Base-by-base conservation (phyloP, 305 asterid genomes). In the Ilex paraguariensis region DNA sequence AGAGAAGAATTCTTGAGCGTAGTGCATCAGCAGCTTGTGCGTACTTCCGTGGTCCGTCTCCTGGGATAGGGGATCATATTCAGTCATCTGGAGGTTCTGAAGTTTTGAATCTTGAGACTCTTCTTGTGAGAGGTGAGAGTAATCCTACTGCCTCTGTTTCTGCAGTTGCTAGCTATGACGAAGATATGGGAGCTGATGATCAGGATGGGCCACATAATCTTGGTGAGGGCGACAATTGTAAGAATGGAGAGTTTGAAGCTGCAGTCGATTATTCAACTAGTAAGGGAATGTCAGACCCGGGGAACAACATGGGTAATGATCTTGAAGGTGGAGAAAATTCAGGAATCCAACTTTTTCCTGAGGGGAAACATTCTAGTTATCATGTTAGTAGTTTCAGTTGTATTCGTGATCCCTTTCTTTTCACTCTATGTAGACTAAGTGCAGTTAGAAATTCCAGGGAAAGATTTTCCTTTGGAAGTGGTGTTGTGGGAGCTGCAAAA, bases 21-120 rank as follows among this genome's bases (percentile, higher is more conserved):
- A 90, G 99, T 82, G 92, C 99, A 63, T 77, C 82, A 61, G 93
- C 95, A 31, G 99, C 95, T 61, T 70, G 71, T 73, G 76, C 71
- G 66, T 90, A 75, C 77, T 88, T 83, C 57, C 71, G 73, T 63
- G 75, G 78, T 60, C 73, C 69, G 60, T 77, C 81, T 59, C 57
- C 52, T 44, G 77, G 63, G 61, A 60, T 72, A 64, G 79, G 76
- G 65, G 80, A 63, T 67, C 56, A 62, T 73, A 62, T 72, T 48
- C 66, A 61, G 59, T 77, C 78, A 66, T 73, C 81, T 69, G 80
- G 66, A 57, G 70, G 54, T 72, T 63, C 45, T 73, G 81, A 75
- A 61, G 68, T 56, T 61, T 68, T 40, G 64, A 68, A 76, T 67
- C 57, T 66, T 66, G 81, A 66, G 31, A 45, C 44, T 60, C 67